Conservation (phyloP, 2,329 filamentous ascomycete species). For the Aspergillus ochraceus region DNA sequence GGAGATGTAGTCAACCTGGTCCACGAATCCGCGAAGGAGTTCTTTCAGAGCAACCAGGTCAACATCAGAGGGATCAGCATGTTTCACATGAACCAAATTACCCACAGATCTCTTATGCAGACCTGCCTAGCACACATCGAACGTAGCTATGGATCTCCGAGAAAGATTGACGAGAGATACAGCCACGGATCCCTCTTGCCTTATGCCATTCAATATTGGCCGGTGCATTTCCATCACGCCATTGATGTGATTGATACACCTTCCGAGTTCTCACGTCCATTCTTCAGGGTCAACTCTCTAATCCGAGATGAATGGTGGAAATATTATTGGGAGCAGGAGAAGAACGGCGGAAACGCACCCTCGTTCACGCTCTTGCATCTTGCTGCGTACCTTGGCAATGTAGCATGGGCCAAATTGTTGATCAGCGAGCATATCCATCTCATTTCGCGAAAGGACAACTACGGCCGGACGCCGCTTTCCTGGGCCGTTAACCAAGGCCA, state of each 20-base stretch:
- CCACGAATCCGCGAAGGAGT: conserved; percentile 25
- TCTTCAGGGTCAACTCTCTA: conserved; percentile 22
- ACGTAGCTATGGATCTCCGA: conserved; percentile 10
- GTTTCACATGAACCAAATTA: conserved; percentile 22
- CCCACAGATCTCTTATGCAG: conserved; percentile 22
- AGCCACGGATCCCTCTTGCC: conserved; percentile 15
- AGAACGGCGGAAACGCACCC: background rate
- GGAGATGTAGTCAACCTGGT: conserved; percentile 20
- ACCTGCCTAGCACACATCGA: conserved; percentile 23
- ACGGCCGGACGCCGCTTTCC: conserved; percentile 11
- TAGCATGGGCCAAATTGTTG: conserved; percentile 25
- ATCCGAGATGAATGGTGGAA: conserved; percentile 26
- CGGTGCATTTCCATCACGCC: conserved; percentile 23
- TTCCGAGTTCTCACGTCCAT: conserved; percentile 24
- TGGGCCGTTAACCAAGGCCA: conserved; percentile 18
- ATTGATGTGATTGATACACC: conserved; percentile 5
- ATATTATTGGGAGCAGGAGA: background rate
- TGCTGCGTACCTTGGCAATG: background rate
- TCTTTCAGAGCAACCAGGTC: conserved; percentile 24
- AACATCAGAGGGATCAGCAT: conserved; percentile 25
- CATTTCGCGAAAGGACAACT: conserved; percentile 18
- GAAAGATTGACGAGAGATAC: background rate
- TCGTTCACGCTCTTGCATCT: background rate
- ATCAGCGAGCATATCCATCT: conserved; percentile 17
- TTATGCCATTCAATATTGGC: conserved; percentile 26